Evolutionary conservation across 306 rosid species (phyloP).

Genomic region (Fragaria iinumae): DNA sequence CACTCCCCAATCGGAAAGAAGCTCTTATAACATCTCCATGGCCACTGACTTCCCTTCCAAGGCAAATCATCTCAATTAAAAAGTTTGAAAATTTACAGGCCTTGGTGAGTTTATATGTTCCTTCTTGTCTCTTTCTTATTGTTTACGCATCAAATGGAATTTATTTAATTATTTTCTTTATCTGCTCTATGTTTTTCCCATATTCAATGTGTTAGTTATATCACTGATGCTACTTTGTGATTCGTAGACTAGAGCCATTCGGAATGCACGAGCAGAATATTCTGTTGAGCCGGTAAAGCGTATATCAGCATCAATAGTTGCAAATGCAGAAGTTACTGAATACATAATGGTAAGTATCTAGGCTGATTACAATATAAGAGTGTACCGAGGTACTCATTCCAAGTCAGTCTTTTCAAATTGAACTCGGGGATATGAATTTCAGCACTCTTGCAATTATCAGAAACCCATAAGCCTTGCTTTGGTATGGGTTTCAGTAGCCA

Average conservation of each 20-base stretch:
- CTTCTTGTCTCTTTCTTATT: conserved; percentile 18
- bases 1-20: conserved; percentile 74
- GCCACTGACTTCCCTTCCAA: conserved; percentile 82
- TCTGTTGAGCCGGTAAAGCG: conserved; percentile 94
- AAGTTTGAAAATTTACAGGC: conserved; percentile 88
- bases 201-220: not conserved
- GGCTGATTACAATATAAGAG: not conserved
- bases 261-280: conserved; percentile 97
- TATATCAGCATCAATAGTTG: conserved; percentile 83
- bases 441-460: not conserved
- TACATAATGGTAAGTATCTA: conserved; percentile 63
- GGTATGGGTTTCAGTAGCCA: not conserved
- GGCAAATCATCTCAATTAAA: conserved; percentile 53
- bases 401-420: not conserved
- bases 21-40: conserved; percentile 83
- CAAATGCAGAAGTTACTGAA: conserved; percentile 73
- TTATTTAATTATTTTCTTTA: not conserved
- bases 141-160: conserved; percentile 4
- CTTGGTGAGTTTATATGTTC: conserved; percentile 49
- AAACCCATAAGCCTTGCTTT: not conserved
- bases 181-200: not conserved
- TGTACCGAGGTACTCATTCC: not conserved
- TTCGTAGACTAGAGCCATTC: conserved; percentile 68
- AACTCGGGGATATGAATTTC: not conserved
- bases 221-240: conserved; percentile 12